These are phyloP conservation scores for Fusarium azukiicola DNA, from an alignment of 2,329 filamentous ascomycete species.

Conservation along the genomic window DNA sequence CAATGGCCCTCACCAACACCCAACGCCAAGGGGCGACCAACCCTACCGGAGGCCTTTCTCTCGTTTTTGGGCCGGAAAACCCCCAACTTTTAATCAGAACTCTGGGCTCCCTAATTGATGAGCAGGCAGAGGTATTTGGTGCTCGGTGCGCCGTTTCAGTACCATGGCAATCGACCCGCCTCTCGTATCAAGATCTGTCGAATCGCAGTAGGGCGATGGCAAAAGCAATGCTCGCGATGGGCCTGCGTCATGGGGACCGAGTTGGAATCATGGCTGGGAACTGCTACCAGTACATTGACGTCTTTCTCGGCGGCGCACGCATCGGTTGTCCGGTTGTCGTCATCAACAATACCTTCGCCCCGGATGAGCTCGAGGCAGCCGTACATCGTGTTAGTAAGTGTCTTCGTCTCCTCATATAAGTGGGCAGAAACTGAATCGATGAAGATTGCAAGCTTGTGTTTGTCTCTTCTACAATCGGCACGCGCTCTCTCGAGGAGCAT, in stretches of 20 bases:
- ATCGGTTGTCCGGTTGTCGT: conserved; percentile 43
- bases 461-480: conserved; percentile 20
- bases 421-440: rapidly evolving
- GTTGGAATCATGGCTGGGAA: conserved; percentile 44
- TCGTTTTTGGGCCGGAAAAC: conserved; percentile 7
- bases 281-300: conserved; percentile 40
- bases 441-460: conserved; percentile 33
- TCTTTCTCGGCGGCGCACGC: conserved; percentile 38
- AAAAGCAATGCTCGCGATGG: conserved; percentile 37
- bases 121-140: conserved; percentile 27
- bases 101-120: conserved; percentile 20
- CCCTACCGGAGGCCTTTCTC: neutral
- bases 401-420: neutral
- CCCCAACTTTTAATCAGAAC: conserved; percentile 20
- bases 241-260: conserved; percentile 28
- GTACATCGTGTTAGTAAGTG: conserved; percentile 27
- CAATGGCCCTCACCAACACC: neutral
- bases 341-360: conserved; percentile 43
- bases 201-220: conserved; percentile 35
- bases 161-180: conserved; percentile 35
- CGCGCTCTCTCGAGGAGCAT: conserved; percentile 6
- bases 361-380: conserved; percentile 28
- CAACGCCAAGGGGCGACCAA: neutral
- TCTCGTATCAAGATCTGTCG: conserved; percentile 33
- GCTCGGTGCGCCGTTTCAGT: conserved; percentile 24